A percentile compares a stretch with the other conserved stretches of the same genome.
phyloP scores from a whole-genome alignment of 805 yeast species.

The Saturnispora dispora region DNA sequence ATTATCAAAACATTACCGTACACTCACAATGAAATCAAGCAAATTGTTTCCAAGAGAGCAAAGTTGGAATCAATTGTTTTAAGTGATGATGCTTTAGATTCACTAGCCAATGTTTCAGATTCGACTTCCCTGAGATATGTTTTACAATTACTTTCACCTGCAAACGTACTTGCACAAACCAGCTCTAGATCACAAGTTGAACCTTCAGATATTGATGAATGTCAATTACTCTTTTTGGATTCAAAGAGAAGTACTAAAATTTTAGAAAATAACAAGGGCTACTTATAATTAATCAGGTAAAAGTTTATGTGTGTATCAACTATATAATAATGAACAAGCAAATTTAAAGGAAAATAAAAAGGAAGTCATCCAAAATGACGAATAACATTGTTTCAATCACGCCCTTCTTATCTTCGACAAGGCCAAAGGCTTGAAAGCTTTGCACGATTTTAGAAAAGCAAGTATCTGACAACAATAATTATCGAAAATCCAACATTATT shows the following conservation, averaged over 20 bases:
- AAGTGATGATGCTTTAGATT: slow-evolving; percentile 70
- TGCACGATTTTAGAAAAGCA: too few relatives aligned
- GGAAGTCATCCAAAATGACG: too few relatives aligned
- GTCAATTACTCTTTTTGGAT: slow-evolving; percentile 81
- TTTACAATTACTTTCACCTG: slow-evolving; percentile 80
- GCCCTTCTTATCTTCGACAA: too few relatives aligned
- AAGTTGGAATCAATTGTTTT: slow-evolving; percentile 90
- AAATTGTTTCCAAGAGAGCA: slow-evolving; percentile 82
- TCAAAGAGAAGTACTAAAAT: slow-evolving; percentile 82
- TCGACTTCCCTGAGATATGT: slow-evolving; percentile 92
- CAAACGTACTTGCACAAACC: slow-evolving; percentile 68
- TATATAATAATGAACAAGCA: not conserved
- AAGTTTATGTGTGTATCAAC: not conserved
- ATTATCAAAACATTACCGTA: slow-evolving; percentile 82
- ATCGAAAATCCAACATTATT: too few relatives aligned
- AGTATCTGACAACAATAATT: too few relatives aligned
- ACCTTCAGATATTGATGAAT: slow-evolving; percentile 84
- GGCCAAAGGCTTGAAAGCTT: too few relatives aligned
- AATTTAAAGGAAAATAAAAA: not conserved
- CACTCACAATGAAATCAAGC: slow-evolving; percentile 71
- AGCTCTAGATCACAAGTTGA: slow-evolving; percentile 58
- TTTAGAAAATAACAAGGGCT: slow-evolving; percentile 45
- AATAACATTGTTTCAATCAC: too few relatives aligned
- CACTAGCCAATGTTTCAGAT: slow-evolving; percentile 80
- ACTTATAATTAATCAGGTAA: slow-evolving; percentile 13